Conservation (phyloP, 2,329 filamentous ascomycete species). For the Metarhizium humberi region DNA sequence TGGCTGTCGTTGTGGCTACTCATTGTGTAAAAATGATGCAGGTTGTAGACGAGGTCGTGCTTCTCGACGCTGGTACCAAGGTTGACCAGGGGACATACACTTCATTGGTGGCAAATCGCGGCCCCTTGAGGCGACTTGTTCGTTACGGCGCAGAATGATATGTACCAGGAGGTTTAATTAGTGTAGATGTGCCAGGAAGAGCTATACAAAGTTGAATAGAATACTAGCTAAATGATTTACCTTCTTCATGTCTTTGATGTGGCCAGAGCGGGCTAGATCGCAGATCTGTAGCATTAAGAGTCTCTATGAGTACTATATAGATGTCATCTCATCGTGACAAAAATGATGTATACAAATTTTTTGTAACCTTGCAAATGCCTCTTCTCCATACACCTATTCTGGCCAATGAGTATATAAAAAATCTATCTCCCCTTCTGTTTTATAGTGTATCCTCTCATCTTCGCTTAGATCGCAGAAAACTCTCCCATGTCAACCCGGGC, state of each 20-base stretch:
- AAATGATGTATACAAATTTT: background rate
- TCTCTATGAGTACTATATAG: background rate
- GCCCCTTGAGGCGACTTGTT: constrained; percentile 40
- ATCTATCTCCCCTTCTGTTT: too few species aligned
- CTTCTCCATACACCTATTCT: too few species aligned
- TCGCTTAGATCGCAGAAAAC: constrained; percentile 15
- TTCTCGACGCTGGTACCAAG: constrained; percentile 59
- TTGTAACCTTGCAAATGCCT: background rate
- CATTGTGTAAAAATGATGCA: constrained; percentile 83
- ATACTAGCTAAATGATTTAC: background rate
- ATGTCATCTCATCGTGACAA: constrained; percentile 2
- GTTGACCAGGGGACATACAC: constrained; percentile 60
- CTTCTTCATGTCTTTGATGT: background rate
- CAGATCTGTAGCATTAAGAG: background rate
- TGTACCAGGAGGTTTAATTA: background rate
- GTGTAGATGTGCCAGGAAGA: background rate
- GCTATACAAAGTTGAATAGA: background rate
- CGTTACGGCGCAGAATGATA: constrained; percentile 17
- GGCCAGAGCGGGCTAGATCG: background rate
- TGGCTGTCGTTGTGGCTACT: constrained; percentile 74
- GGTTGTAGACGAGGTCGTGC: constrained; percentile 62
- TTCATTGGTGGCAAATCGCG: constrained; percentile 39
- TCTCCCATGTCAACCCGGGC: constrained; percentile 13
- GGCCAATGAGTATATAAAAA: background rate
- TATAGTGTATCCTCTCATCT: constrained; percentile 7